Percentiles rank a stretch among this genome's conserved stretches.
phyloP scores from a whole-genome alignment of 495 filamentous ascomycete genomes.

The Usnea hakonensis region DNA sequence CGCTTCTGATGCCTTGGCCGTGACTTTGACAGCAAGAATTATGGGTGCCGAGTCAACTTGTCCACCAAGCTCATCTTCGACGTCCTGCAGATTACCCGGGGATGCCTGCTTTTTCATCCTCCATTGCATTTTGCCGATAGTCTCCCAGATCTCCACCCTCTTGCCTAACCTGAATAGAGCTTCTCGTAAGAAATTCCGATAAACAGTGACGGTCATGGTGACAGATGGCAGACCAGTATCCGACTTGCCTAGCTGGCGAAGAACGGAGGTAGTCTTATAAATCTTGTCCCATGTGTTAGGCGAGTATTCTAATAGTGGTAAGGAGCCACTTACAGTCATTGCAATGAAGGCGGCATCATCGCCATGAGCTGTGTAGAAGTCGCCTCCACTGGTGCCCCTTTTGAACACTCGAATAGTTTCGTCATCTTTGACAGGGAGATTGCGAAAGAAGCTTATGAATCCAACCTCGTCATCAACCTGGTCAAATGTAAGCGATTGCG shows the following conservation, averaged over 20 bases:
- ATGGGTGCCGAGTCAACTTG: conserved; percentile 85
- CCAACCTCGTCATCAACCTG: conserved; percentile 93
- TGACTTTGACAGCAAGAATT: conserved; percentile 89
- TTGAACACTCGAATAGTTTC: conserved; percentile 88
- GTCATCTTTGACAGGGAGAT: conserved; percentile 56
- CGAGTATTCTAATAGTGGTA: background rate
- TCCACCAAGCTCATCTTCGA: conserved; percentile 90
- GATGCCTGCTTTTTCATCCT: conserved; percentile 85
- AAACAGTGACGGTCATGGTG: conserved; percentile 87
- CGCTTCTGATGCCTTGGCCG: conserved; percentile 74
- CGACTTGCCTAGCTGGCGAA: conserved; percentile 77
- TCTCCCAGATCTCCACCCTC: conserved; percentile 83
- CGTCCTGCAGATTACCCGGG: conserved; percentile 91
- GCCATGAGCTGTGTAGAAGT: conserved; percentile 92
- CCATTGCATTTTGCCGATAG: conserved; percentile 73
- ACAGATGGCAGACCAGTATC: conserved; percentile 83
- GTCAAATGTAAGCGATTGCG: background rate
- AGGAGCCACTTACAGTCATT: conserved; percentile 49
- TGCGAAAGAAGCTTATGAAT: conserved; percentile 91
- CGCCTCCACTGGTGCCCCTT: conserved; percentile 84
- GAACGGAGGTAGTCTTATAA: conserved; percentile 94
- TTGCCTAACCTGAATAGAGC: conserved; percentile 86
- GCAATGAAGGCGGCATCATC: conserved; percentile 91
- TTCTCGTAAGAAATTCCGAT: conserved; percentile 91
- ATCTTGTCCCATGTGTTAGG: conserved; percentile 42